Percentiles rank a stretch among this genome's conserved stretches.
phyloP scores from a whole-genome alignment of 352 stramenopile genomes.

The Pythium grandisporangium region DNA sequence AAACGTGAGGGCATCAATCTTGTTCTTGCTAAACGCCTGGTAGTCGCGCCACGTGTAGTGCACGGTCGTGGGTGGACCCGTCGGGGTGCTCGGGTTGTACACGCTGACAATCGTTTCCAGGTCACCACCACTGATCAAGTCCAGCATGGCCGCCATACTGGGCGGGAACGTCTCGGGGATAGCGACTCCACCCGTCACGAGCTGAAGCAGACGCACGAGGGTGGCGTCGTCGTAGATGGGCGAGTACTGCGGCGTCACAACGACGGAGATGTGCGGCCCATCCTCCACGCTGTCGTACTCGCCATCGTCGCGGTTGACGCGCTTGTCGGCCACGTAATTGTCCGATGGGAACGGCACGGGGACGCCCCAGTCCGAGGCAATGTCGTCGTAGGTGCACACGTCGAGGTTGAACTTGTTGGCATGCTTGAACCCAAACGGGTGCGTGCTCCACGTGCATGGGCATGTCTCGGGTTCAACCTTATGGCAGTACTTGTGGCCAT shows the following conservation, averaged over 20 bases:
- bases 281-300: not conserved
- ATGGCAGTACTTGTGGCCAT: conserved; percentile 14
- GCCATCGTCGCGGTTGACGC: conserved; percentile 13
- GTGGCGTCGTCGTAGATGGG: conserved; percentile 1
- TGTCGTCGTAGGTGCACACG: conserved; percentile 22
- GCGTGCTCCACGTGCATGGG: conserved; percentile 34
- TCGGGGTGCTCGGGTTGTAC: not conserved
- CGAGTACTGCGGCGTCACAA: not conserved
- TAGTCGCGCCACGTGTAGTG: conserved; percentile 44
- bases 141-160: not conserved
- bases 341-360: conserved; percentile 12
- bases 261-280: conserved; percentile 7
- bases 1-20: conserved; percentile 35
- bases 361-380: conserved; percentile 24
- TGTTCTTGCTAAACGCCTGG: conserved; percentile 19
- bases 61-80: not conserved
- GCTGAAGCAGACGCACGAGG: not conserved
- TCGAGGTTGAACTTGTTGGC: conserved; percentile 13
- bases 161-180: not conserved
- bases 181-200: not conserved
- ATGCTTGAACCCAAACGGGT: conserved; percentile 13
- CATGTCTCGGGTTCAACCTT: conserved; percentile 17
- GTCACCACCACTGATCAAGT: not conserved
- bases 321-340: conserved; percentile 12
- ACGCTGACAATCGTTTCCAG: not conserved